phyloP scores from a whole-genome alignment of 768 basidiomycete species.

The Omphalotus guepiniiformis region DNA sequence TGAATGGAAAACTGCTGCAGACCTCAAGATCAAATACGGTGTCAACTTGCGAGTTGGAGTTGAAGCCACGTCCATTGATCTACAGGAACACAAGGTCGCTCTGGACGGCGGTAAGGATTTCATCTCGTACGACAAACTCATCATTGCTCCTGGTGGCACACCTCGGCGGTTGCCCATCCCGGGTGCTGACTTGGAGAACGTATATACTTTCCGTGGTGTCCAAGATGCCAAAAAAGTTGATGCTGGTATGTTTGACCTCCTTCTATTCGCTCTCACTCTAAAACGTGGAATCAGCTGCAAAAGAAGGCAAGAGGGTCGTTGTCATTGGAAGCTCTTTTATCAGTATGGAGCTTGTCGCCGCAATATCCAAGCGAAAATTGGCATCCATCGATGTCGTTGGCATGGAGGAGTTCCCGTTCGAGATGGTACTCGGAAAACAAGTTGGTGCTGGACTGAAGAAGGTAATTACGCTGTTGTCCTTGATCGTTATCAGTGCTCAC shows the following conservation, averaged over 20 bases:
- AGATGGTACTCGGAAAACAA: conserved; percentile 74
- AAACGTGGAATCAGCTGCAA: conserved; percentile 37
- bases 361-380: conserved; percentile 66
- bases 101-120: conserved; percentile 56
- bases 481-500: neutral
- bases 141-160: conserved; percentile 73
- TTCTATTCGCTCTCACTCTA: neutral
- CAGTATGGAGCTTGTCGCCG: conserved; percentile 87
- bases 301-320: conserved; percentile 74
- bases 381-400: conserved; percentile 83
- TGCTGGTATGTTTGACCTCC: conserved; percentile 40
- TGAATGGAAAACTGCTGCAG: conserved; percentile 65
- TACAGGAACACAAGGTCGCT: conserved; percentile 55
- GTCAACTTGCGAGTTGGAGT: conserved; percentile 60
- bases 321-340: conserved; percentile 91
- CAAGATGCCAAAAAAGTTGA: conserved; percentile 70
- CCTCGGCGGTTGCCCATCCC: conserved; percentile 76
- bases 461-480: conserved; percentile 31
- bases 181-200: conserved; percentile 69
- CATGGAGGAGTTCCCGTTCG: conserved; percentile 78
- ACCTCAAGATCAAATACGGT: conserved; percentile 72
- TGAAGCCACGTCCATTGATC: conserved; percentile 68
- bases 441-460: conserved; percentile 76
- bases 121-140: conserved; percentile 68
- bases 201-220: conserved; percentile 70